Conservation (phyloP, 1,284 basidiomycete species). For the Pyrrhoderma noxium region DNA sequence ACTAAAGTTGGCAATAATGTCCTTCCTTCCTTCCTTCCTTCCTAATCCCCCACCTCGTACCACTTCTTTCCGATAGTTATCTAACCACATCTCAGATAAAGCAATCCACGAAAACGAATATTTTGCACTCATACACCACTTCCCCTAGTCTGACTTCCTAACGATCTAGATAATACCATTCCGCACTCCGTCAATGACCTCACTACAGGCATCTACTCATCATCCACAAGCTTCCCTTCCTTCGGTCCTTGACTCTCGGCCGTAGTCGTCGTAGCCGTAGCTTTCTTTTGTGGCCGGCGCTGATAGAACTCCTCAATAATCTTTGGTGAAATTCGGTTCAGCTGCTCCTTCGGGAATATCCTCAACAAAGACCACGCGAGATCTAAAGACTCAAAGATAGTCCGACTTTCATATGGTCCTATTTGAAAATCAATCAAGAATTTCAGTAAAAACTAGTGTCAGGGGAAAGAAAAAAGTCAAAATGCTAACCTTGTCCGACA, state of each 20-base stretch:
- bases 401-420: constrained; percentile 93
- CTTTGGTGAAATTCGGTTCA: constrained; percentile 93
- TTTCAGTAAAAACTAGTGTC: background rate
- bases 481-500: constrained; percentile 77
- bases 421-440: constrained; percentile 11
- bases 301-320: constrained; percentile 83
- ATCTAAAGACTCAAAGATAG: constrained; percentile 97
- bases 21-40: no score
- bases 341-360: constrained; percentile 98
- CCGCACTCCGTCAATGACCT: no score
- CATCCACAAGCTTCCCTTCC: constrained; percentile 59
- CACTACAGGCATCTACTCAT: constrained; percentile 5
- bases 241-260: constrained; percentile 33
- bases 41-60: no score
- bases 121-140: no score
- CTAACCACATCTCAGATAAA: no score
- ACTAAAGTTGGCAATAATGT: no score
- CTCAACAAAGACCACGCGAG: constrained; percentile 95
- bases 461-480: background rate
- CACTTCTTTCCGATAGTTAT: no score
- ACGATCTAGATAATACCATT: no score
- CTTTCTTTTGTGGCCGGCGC: constrained; percentile 66
- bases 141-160: no score
- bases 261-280: constrained; percentile 36
- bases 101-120: no score